Conservation (phyloP, 306 rosid species). For the Malus sieversii region DNA sequence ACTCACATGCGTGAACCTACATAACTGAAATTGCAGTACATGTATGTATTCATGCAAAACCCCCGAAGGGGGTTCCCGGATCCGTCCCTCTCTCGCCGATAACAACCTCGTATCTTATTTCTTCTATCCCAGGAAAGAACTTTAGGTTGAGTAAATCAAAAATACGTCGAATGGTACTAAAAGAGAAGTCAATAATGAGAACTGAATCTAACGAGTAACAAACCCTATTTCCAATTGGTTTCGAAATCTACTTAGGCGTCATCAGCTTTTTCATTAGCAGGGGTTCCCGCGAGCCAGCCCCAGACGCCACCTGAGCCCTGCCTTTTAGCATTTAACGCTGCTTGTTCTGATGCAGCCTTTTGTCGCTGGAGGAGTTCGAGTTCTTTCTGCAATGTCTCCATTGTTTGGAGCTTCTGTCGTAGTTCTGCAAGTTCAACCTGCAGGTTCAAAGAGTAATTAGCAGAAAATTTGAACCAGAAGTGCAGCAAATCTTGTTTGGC, state of each 20-base stretch:
- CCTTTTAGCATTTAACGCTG: conserved; percentile 56
- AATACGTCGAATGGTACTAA: conserved; percentile 14
- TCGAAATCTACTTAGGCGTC: conserved; percentile 34
- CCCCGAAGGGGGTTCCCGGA: conserved; percentile 15
- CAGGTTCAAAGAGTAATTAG: conserved; percentile 14
- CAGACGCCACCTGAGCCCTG: conserved; percentile 80
- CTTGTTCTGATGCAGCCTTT: conserved; percentile 84
- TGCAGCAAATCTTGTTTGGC: neutral
- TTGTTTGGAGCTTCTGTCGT: conserved; percentile 82
- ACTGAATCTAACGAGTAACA: conserved; percentile 35
- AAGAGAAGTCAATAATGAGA: conserved; percentile 29
- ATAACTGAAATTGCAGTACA: conserved; percentile 36
- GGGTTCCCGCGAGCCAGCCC: conserved; percentile 93
- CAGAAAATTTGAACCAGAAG: neutral
- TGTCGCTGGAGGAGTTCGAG: conserved; percentile 88
- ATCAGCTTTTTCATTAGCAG: conserved; percentile 28
- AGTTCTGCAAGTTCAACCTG: conserved; percentile 92
- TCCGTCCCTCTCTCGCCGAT: conserved; percentile 30
- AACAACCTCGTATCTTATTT: conserved; percentile 41
- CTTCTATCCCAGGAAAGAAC: conserved; percentile 39
- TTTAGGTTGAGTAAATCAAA: conserved; percentile 23
- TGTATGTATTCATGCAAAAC: conserved; percentile 24
- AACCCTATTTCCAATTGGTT: conserved; percentile 18
- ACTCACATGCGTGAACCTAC: conserved; percentile 30
- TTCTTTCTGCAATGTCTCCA: conserved; percentile 84